phyloP scores from a whole-genome alignment of 192 early-diverging fungal genomes.

The Coemansia reversa region DNA sequence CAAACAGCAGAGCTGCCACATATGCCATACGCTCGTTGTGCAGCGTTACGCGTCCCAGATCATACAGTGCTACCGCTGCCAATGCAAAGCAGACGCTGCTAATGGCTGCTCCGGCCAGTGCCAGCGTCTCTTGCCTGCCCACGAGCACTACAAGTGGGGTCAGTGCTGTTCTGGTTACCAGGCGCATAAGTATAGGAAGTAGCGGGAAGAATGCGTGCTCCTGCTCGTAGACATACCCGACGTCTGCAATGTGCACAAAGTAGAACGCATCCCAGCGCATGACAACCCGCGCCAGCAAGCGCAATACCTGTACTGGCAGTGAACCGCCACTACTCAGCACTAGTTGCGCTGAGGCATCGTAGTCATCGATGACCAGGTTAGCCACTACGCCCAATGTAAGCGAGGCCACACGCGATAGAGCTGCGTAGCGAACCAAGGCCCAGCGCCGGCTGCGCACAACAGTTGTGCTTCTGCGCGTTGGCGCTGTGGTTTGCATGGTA shows the following conservation, averaged over 20 bases:
- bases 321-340: slow-evolving; percentile 1
- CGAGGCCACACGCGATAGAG: slow-evolving; percentile 50
- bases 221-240: slow-evolving; percentile 84
- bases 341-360: slow-evolving; percentile 59
- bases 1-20: slow-evolving; percentile 68
- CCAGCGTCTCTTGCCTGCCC: slow-evolving; percentile 48
- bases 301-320: neutral
- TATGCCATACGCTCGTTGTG: slow-evolving; percentile 60
- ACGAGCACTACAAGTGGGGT: slow-evolving; percentile 47
- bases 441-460: slow-evolving; percentile 18
- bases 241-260: slow-evolving; percentile 73
- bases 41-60: slow-evolving; percentile 53
- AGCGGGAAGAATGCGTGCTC: slow-evolving; percentile 88
- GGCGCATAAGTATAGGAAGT: slow-evolving; percentile 63
- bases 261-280: slow-evolving; percentile 91
- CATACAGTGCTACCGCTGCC: slow-evolving; percentile 72
- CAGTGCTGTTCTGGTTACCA: slow-evolving; percentile 58
- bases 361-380: slow-evolving; percentile 56
- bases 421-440: slow-evolving; percentile 50
- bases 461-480: neutral
- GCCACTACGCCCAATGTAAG: slow-evolving; percentile 53
- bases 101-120: slow-evolving; percentile 66
- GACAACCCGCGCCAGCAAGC: slow-evolving; percentile 52
- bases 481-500: too few species aligned
- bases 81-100: slow-evolving; percentile 74